Evolutionary conservation across 306 rosid species (phyloP), one percentile per base, ranked within the genome.

Genomic region (Purshia tridentata): DNA sequence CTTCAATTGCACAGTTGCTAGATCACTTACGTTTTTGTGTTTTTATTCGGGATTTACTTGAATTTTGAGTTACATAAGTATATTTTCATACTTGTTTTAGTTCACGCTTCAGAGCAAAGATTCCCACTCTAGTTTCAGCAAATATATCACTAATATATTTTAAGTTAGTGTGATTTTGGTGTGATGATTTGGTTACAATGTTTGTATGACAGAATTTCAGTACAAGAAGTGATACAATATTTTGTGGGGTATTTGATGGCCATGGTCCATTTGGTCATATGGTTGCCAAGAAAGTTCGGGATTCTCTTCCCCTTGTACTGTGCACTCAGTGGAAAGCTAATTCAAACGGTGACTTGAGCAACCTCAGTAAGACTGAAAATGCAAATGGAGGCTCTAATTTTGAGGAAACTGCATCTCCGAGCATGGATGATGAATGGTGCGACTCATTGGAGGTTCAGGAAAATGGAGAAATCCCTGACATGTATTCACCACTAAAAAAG

Each of bases 181-280:
- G 44, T 14, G 50, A 16, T 65, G 40, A 55, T 60, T 44, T 76
- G 74, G 67, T 77, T 70, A 13, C 9, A 20, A 60, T 77, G 54
- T 53, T 46, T 65, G 47, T 66, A 42, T 45, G 56, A 73, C 56
- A 84, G 89, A 70, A 74, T 72, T 85, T 82, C 76, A 48, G 62
- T 60, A 70, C 85, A 39, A 80, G 77, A 61, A 72, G 75, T 68
- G 85, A 85, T 68, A 80, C 87, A 14, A 46, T 78, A 54, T 82
- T 85, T 82, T 85, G 89, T 57, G 89, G 89, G 50, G 85, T 85
- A 47, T 85, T 85, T 78, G 89, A 85, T 67, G 89, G 89, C 9
- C 89, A 85, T 42, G 89, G 89, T 77, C 89, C 87, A 47, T 82
- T 69, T 9, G 89, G 89, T 63, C 89, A 85, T 46, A 44, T 82